Conservation (phyloP, 257 asterid genomes). For the Plantago major region DNA sequence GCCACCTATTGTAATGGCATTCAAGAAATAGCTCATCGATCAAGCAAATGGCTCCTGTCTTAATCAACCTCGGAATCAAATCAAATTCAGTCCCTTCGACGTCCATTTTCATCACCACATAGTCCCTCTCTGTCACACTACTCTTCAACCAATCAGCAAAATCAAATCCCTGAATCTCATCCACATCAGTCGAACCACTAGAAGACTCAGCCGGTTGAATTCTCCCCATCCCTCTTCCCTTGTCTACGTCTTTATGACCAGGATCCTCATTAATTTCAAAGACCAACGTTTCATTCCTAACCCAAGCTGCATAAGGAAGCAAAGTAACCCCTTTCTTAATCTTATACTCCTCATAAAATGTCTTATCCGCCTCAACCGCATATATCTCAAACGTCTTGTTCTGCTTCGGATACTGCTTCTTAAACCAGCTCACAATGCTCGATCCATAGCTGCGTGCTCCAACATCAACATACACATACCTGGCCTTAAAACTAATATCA, state of each 20-base stretch:
- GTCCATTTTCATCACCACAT: conserved; percentile 95
- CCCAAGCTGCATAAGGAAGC: conserved; percentile 95
- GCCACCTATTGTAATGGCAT: conserved; percentile 95
- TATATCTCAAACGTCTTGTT: conserved; percentile 81
- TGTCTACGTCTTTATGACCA: conserved; percentile 50
- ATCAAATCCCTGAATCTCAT: conserved; percentile 83
- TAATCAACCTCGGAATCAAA: conserved; percentile 72
- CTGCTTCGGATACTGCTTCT: conserved; percentile 91
- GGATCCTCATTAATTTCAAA: conserved; percentile 81
- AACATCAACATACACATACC: conserved; percentile 76
- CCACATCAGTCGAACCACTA: conserved; percentile 33
- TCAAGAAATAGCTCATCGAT: conserved; percentile 88
- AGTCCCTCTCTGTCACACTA: conserved; percentile 59
- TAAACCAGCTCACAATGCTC: conserved; percentile 93
- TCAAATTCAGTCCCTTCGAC: conserved; percentile 94
- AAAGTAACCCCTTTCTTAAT: conserved; percentile 71
- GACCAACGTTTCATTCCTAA: conserved; percentile 62
- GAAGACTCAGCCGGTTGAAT: conserved; percentile 75
- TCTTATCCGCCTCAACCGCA: conserved; percentile 83
- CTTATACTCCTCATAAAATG: conserved; percentile 60
- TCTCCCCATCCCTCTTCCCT: conserved; percentile 89
- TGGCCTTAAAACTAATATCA: conserved; percentile 68
- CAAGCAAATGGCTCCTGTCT: conserved; percentile 78
- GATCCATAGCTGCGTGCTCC: conserved; percentile 94
- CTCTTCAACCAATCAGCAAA: conserved; percentile 82